Conservation (phyloP, 2,329 filamentous ascomycete species). For the Ceratocystis harringtonii region DNA sequence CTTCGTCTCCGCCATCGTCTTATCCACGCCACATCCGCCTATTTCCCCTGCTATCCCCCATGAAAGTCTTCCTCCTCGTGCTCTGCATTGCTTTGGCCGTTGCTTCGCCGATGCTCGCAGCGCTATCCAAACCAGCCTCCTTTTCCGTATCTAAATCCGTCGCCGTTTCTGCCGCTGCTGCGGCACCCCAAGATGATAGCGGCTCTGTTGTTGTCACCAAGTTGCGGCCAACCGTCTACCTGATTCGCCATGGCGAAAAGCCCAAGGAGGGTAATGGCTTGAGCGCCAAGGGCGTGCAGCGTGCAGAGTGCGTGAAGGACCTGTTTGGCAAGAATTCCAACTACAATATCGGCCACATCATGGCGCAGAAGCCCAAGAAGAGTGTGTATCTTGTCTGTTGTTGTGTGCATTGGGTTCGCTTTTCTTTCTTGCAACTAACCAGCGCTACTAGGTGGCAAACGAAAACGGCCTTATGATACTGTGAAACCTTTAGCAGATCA, state of each 20-base stretch:
- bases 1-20: neutral
- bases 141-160: neutral
- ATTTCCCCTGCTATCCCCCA: neutral
- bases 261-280: slow-evolving; percentile 37
- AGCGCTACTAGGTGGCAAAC: slow-evolving; percentile 30
- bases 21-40: no score
- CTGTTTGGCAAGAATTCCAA: slow-evolving; percentile 38
- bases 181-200: no score
- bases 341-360: slow-evolving; percentile 44
- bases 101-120: neutral
- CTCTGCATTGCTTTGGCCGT: slow-evolving; percentile 7
- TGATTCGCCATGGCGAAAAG: slow-evolving; percentile 52
- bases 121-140: neutral
- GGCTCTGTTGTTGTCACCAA: neutral
- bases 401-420: neutral
- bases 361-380: slow-evolving; percentile 39
- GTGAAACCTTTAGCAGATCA: slow-evolving; percentile 41
- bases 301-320: slow-evolving; percentile 42
- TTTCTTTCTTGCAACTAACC: neutral
- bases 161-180: neutral
- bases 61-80: slow-evolving; percentile 32
- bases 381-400: slow-evolving; percentile 22
- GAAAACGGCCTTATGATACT: slow-evolving; percentile 40
- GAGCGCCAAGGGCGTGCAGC: slow-evolving; percentile 35
- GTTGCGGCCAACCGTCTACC: slow-evolving; percentile 38